Percentiles rank a stretch among this genome's conserved stretches.
phyloP scores from a whole-genome alignment of 139 green algal genomes.

The Chara braunii region DNA sequence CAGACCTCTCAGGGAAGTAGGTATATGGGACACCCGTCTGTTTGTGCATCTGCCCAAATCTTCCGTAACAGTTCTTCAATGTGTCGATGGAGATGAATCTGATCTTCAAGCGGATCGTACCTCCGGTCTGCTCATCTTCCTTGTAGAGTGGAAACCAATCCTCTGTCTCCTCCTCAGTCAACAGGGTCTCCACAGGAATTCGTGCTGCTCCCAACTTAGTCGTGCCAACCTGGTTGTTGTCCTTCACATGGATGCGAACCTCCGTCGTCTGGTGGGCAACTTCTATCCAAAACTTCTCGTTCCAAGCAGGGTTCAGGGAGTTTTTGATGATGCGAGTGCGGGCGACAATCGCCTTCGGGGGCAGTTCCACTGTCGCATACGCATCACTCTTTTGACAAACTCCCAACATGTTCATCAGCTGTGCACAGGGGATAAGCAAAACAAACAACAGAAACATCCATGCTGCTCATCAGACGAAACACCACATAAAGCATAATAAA shows the following conservation, averaged over 20 bases:
- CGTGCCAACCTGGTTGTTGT: too few relatives aligned
- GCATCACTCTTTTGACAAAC: constrained; percentile 2
- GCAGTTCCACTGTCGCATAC: constrained; percentile 16
- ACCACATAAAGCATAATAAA: too few relatives aligned
- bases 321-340: constrained; percentile 10
- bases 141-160: too few relatives aligned
- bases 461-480: too few relatives aligned
- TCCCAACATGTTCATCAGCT: too few relatives aligned
- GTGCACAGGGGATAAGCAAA: too few relatives aligned
- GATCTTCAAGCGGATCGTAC: too few relatives aligned
- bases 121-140: constrained; percentile 11
- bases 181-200: too few relatives aligned
- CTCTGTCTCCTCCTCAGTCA: too few relatives aligned
- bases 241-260: too few relatives aligned
- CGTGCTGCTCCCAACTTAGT: constrained; percentile 29
- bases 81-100: constrained; percentile 19
- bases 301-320: constrained; percentile 12
- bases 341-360: neutral
- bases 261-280: constrained; percentile 14
- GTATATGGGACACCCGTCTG: constrained; percentile 23
- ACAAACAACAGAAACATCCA: too few relatives aligned
- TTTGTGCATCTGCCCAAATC: neutral
- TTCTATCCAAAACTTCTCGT: constrained; percentile 18
- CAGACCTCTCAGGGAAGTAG: constrained; percentile 42
- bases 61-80: neutral